A percentile compares a stretch with the other conserved stretches of the same genome.
phyloP scores from a whole-genome alignment of 345 rosid genomes.

The Cardamine resedifolia region DNA sequence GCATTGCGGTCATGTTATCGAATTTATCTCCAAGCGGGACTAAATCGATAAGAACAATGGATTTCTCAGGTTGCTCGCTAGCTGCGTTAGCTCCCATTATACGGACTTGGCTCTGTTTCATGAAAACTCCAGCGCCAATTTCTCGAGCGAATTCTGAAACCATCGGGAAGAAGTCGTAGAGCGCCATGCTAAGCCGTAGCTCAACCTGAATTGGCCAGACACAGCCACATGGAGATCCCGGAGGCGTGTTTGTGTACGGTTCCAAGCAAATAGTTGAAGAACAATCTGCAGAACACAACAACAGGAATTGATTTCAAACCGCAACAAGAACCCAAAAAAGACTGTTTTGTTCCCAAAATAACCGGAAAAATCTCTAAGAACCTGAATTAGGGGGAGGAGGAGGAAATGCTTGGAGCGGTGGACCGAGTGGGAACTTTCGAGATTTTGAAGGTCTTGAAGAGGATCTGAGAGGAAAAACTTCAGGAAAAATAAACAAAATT shows the following conservation, averaged over 20 bases:
- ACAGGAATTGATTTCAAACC: neutral
- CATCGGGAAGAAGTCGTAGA: constrained; percentile 93
- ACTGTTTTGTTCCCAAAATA: neutral
- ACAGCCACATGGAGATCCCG: constrained; percentile 93
- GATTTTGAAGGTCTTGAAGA: constrained; percentile 56
- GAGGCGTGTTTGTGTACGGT: constrained; percentile 87
- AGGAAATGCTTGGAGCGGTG: constrained; percentile 71
- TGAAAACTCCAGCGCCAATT: constrained; percentile 79
- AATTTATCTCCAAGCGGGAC: constrained; percentile 82
- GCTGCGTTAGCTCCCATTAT: constrained; percentile 94
- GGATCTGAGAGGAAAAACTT: constrained; percentile 45
- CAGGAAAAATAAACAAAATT: constrained; percentile 36
- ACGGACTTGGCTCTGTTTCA: constrained; percentile 95
- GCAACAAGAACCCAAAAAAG: neutral
- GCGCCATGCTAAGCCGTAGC: constrained; percentile 71
- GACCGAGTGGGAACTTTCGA: constrained; percentile 55
- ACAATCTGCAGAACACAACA: constrained; percentile 64
- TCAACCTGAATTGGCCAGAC: constrained; percentile 95
- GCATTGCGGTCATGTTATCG: constrained; percentile 70
- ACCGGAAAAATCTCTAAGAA: constrained; percentile 13
- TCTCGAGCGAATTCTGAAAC: constrained; percentile 85
- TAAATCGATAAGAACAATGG: constrained; percentile 77
- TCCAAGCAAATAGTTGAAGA: constrained; percentile 64
- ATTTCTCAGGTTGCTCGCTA: constrained; percentile 79
- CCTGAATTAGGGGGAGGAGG: constrained; percentile 98